These are phyloP conservation scores for Phytopythium boreale DNA, from an alignment of 352 stramenopile species.

Conservation along the genomic window DNA sequence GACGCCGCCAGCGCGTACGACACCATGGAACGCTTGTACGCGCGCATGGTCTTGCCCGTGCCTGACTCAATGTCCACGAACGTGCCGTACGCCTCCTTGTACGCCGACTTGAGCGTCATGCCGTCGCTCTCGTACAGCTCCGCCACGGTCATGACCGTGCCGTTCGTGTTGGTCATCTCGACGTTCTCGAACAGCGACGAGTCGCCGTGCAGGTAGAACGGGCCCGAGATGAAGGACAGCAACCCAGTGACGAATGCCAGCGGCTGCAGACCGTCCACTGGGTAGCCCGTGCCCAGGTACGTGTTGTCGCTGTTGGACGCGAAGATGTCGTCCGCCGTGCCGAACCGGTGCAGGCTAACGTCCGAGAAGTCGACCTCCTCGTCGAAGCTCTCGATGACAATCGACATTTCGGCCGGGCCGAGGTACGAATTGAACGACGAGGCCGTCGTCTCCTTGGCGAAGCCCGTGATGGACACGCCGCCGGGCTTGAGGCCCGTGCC, in stretches of 20 bases:
- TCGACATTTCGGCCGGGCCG: constrained; percentile 38
- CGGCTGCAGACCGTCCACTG: constrained; percentile 64
- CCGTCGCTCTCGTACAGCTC: constrained; percentile 48
- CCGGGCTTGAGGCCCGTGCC: constrained; percentile 33
- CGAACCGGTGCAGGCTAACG: constrained; percentile 52
- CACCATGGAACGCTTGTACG: constrained; percentile 54
- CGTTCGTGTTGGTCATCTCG: constrained; percentile 56
- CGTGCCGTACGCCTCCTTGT: constrained; percentile 47
- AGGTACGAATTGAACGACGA: constrained; percentile 42
- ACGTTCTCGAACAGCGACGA: constrained; percentile 37
- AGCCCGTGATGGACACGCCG: constrained; percentile 45
- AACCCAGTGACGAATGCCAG: constrained; percentile 67
- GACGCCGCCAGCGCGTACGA: constrained; percentile 55
- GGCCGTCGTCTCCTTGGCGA: constrained; percentile 31
- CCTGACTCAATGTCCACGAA: constrained; percentile 68
- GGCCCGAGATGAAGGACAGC: constrained; percentile 66
- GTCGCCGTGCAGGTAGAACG: constrained; percentile 65
- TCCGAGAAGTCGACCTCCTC: constrained; percentile 38
- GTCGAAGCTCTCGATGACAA: constrained; percentile 40
- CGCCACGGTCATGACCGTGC: constrained; percentile 29
- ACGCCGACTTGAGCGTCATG: constrained; percentile 36
- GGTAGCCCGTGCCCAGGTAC: constrained; percentile 37
- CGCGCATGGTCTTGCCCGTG: constrained; percentile 69
- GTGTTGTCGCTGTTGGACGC: constrained; percentile 24
- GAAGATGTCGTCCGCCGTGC: constrained; percentile 37